Conservation (phyloP, 2,329 filamentous ascomycete genomes). For the Alternaria ventricosa region DNA sequence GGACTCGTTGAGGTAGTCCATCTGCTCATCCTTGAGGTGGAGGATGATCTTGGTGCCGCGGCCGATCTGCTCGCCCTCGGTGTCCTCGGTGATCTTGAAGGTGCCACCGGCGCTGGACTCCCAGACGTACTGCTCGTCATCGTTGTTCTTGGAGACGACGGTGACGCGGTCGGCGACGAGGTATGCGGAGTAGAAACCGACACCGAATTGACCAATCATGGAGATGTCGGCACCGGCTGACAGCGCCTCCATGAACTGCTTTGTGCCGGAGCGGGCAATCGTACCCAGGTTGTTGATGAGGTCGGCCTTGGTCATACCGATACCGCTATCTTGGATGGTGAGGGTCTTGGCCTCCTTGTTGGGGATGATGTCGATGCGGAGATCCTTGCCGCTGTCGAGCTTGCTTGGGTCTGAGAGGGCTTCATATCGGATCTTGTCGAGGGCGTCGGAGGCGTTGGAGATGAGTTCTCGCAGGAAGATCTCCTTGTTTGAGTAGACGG, state of each 20-base stretch:
- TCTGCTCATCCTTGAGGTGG: conserved; percentile 99
- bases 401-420: conserved; percentile 95
- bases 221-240: conserved; percentile 98
- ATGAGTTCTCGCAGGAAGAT: conserved; percentile 99
- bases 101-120: conserved; percentile 97
- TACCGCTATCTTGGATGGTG: conserved; percentile 96
- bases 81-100: conserved; percentile 91
- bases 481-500: conserved; percentile 99
- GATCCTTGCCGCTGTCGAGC: conserved; percentile 96
- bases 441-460: conserved; percentile 97
- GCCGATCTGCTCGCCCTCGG: conserved; percentile 86
- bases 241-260: conserved; percentile 99
- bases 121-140: conserved; percentile 99
- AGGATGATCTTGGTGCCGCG: conserved; percentile 98
- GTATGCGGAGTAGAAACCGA: conserved; percentile 99
- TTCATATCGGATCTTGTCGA: conserved; percentile 99
- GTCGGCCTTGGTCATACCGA: conserved; percentile 99
- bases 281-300: conserved; percentile 99
- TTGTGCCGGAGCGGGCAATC: conserved; percentile 98
- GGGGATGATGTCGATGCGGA: conserved; percentile 98
- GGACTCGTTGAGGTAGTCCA: conserved; percentile 96
- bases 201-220: conserved; percentile 99
- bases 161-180: conserved; percentile 96
- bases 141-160: conserved; percentile 98
- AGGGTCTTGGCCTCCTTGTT: conserved; percentile 97